Evolutionary conservation across 164 flowering plant genomes (phyloP), one percentile per base, ranked within the genome.

Genomic region (Warburgia ugandensis): DNA sequence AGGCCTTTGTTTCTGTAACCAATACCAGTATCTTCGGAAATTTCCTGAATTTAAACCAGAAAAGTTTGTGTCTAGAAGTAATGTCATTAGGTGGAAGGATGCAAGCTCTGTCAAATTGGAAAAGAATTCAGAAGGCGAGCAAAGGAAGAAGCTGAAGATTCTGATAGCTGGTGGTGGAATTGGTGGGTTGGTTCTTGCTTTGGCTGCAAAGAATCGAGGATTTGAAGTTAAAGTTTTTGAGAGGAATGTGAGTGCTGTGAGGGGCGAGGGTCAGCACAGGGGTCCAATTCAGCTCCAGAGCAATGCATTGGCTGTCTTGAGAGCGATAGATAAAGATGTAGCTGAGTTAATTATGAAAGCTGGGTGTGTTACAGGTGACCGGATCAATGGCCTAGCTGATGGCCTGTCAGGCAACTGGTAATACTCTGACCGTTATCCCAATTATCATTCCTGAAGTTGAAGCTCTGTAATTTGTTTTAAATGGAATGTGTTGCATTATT

Each of bases 261-360:
- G 63, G 57, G 75, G 74, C 12, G 75, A 71, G 23, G 75, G 71
- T 19, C 53, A 21, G 56, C 48, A 66, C 10, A 55, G 75, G 1
- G 75, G 71, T 20, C 68, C 75, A 3, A 67, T 71, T 63, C 75
- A 71, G 55, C 62, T 67, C 4, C 52, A 44, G 59, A 67, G 71
- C 48, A 71, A 45, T 60, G 75, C 75, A 5, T 56, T 71, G 66
- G 75, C 66, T 35, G 71, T 64, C 33, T 60, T 71, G 56, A 65
- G 63, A 60, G 66, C 61, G n/a, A 71, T 71, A 29, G 75, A 67
- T 57, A 52, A 48, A 35, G 60, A 56, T 32, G 71, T 59, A 11
- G 60, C 63, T 1, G 54, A 22, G 50, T 20, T 53, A 49, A 63
- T 63, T 30, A 49, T 67, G 55, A 62, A 64, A 23, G 66, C 58